Base-by-base conservation (phyloP, 768 basidiomycete genomes). In the Mycena sanguinolenta region DNA sequence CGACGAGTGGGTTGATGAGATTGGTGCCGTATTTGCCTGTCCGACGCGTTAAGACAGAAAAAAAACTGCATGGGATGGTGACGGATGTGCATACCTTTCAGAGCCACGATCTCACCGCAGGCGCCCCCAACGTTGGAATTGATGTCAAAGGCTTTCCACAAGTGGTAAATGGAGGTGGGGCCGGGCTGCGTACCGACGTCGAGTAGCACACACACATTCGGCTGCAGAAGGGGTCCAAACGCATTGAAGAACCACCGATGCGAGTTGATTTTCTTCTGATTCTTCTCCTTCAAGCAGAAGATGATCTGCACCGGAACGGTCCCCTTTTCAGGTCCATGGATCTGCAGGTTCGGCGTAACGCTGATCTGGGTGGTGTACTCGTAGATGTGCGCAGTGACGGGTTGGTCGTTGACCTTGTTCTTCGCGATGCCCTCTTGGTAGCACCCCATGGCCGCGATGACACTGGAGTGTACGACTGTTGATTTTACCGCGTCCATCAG, bases 161-260 rank as follows among this genome's bases (percentile, higher is more conserved):
- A 86, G 70, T 93, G 90, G 79, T 99, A 99, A 58, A 98, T 90
- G 50, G 94, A 95, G 76, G 92, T 96, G 63, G 90, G 92, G 13
- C 91, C 90, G 0, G 97, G 97, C 38, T 93, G 89, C 3, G 97
- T 99, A 1, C 97, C 97, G 19, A 98, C 97, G 73, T 99, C 97
- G 58, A 99, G 83, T 32, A 99, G 85, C 25, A 98, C 90, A 76
- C 96, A 97, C 12, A 98, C 91, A 75, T 97, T 98, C 23, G 96
- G 93, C 93, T 94, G 93, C 32, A 98, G 80, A 78, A 97, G 83
- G 0, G 91, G 86, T 0, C 89, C 93, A 78, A 98, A 94, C 0
- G 95, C 97, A 77, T 98, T 98, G 81, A 99, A 98, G 80, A 97
- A 97, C 97, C 97, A 71, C 55, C 97, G 86, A 76, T 98, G 96